Evolutionary conservation across 2,329 filamentous ascomycete species (phyloP).

Genomic region (Arthrobotrys sinensis): DNA sequence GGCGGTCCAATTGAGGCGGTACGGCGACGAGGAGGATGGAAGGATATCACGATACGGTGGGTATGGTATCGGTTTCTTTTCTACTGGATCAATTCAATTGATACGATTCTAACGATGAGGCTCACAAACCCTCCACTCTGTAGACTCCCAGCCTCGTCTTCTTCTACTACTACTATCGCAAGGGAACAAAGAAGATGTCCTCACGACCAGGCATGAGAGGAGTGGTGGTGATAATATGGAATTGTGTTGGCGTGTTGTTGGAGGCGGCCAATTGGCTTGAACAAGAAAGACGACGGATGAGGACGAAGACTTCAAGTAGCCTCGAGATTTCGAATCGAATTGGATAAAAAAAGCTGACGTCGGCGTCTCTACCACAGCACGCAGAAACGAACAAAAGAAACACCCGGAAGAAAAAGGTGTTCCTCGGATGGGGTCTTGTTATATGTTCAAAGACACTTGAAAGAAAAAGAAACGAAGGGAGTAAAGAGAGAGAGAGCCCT

Average conservation of each 20-base stretch:
- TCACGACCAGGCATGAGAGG: slow-evolving; percentile 53
- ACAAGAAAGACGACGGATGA: slow-evolving; percentile 24
- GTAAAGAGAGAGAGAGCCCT: slow-evolving; percentile 29
- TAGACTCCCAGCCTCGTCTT: slow-evolving; percentile 1
- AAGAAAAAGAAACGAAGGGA: slow-evolving; percentile 39
- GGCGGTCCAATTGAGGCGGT: slow-evolving; percentile 23
- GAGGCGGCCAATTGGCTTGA: slow-evolving; percentile 36
- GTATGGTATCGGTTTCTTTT: slow-evolving; percentile 1
- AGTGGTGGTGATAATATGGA: not conserved
- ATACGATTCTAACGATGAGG: slow-evolving; percentile 15
- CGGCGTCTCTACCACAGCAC: slow-evolving; percentile 30
- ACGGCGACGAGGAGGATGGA: slow-evolving; percentile 12
- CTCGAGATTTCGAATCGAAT: slow-evolving; percentile 24
- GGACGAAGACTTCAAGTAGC: slow-evolving; percentile 12
- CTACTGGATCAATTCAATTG: slow-evolving; percentile 38
- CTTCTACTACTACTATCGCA: slow-evolving; percentile 39
- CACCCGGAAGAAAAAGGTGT: slow-evolving; percentile 1
- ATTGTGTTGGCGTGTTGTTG: slow-evolving; percentile 59
- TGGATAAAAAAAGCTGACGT: slow-evolving; percentile 41
- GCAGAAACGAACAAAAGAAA: slow-evolving; percentile 34
- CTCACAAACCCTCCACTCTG: slow-evolving; percentile 12
- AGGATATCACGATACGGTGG: slow-evolving; percentile 25
- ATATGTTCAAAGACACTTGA: slow-evolving; percentile 33
- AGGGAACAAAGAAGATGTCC: slow-evolving; percentile 27
- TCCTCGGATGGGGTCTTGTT: slow-evolving; percentile 41